These are phyloP conservation scores for Penicillium alfredii DNA, from an alignment of 495 filamentous ascomycete species.

Conservation along the genomic window DNA sequence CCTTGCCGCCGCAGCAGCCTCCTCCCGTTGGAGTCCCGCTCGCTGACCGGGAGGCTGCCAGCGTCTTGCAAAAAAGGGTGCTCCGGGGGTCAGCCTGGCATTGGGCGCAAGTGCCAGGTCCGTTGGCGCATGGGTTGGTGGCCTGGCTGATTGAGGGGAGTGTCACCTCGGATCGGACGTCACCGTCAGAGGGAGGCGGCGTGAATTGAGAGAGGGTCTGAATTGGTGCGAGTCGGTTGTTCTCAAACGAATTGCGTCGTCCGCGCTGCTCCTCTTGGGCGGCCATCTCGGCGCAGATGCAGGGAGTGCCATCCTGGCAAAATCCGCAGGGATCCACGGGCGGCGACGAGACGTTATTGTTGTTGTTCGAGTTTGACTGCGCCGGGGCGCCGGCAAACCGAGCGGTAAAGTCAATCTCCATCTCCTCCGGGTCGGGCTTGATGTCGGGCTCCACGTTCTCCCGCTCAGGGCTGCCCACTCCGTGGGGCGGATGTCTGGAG, in stretches of 20 bases:
- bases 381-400: conserved; percentile 49
- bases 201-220: conserved; percentile 54
- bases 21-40: conserved; percentile 39
- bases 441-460: conserved; percentile 35
- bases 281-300: conserved; percentile 73
- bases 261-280: conserved; percentile 39
- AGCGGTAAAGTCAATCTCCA: conserved; percentile 70
- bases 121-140: conserved; percentile 55
- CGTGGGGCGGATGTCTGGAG: conserved; percentile 29
- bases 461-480: conserved; percentile 25
- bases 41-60: conserved; percentile 58
- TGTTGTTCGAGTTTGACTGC: conserved; percentile 23
- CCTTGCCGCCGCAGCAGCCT: conserved; percentile 49
- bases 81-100: conserved; percentile 73
- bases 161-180: conserved; percentile 45
- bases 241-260: conserved; percentile 29
- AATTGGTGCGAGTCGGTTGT: conserved; percentile 44
- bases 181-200: conserved; percentile 63
- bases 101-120: conserved; percentile 75
- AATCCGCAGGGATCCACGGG: conserved; percentile 74
- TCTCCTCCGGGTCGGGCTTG: conserved; percentile 52
- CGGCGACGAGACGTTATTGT: conserved; percentile 31
- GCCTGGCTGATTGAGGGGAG: conserved; percentile 39
- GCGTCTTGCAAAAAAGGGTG: conserved; percentile 78
- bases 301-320: conserved; percentile 77